phyloP scores from a whole-genome alignment of 2,329 filamentous ascomycete species.

The Epichloe aotearoae region DNA sequence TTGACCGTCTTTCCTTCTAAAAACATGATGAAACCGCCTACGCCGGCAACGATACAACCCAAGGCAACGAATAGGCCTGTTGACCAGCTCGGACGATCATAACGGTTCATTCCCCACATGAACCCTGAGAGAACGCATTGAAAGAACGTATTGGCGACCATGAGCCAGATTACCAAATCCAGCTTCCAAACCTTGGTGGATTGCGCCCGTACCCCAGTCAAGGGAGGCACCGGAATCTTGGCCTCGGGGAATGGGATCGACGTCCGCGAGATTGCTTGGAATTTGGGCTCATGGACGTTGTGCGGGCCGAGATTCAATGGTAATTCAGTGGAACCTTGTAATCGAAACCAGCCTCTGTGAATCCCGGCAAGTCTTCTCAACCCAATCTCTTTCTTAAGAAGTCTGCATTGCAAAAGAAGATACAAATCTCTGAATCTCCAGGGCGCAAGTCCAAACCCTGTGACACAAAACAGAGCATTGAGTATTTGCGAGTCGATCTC shows the following conservation, averaged over 20 bases:
- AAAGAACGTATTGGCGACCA: constrained; percentile 66
- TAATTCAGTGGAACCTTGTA: constrained; percentile 51
- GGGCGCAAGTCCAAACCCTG: constrained; percentile 69
- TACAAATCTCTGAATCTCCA: constrained; percentile 77
- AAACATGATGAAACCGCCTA: constrained; percentile 58
- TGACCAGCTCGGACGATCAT: constrained; percentile 63
- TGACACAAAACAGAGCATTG: constrained; percentile 76
- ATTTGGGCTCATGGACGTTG: constrained; percentile 30
- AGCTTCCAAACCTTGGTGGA: constrained; percentile 62
- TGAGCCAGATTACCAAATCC: constrained; percentile 67
- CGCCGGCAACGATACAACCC: constrained; percentile 54
- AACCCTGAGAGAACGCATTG: constrained; percentile 61
- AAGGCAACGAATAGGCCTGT: constrained; percentile 68
- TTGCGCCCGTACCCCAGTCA: constrained; percentile 58
- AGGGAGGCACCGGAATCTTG: constrained; percentile 51
- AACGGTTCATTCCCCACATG: constrained; percentile 72
- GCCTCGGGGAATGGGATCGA: constrained; percentile 48
- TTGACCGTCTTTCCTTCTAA: constrained; percentile 61
- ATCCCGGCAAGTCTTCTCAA: constrained; percentile 61
- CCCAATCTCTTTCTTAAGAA: constrained; percentile 37
- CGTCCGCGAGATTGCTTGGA: constrained; percentile 21
- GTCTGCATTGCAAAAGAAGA: constrained; percentile 53
- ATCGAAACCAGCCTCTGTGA: constrained; percentile 62
- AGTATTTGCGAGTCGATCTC: constrained; percentile 70
- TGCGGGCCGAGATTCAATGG: constrained; percentile 38